Percentiles rank a stretch among this genome's conserved stretches.
Evolutionary conservation across 495 filamentous ascomycete genomes (phyloP).

Genomic region (Penicillium fimorum): DNA sequence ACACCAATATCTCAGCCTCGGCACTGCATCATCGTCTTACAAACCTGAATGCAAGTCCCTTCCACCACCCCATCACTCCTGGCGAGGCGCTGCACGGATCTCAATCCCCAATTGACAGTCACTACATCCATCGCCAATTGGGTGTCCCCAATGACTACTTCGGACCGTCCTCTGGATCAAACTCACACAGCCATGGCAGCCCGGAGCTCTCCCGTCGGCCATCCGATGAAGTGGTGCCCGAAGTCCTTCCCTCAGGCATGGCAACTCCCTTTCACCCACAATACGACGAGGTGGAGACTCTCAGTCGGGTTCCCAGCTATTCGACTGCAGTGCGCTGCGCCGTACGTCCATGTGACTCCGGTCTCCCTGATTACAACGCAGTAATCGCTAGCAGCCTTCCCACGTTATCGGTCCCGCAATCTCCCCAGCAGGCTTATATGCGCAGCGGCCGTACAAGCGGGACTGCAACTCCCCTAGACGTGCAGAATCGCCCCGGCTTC

Average conservation of each 20-base stretch:
- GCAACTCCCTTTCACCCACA: conserved; percentile 64
- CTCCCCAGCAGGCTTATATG: conserved; percentile 44
- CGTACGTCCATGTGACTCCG: conserved; percentile 47
- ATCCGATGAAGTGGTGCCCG: conserved; percentile 57
- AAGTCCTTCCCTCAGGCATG: conserved; percentile 47
- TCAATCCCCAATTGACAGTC: conserved; percentile 24
- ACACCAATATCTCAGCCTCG: conserved; percentile 49
- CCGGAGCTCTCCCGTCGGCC: conserved; percentile 53
- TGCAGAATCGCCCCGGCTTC: conserved; percentile 32
- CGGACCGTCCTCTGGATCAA: conserved; percentile 31
- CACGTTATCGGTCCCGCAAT: conserved; percentile 32
- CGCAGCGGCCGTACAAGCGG: conserved; percentile 34
- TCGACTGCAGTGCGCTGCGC: conserved; percentile 67
- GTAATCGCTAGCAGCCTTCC: conserved; percentile 40
- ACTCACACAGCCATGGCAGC: conserved; percentile 38
- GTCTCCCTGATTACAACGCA: conserved; percentile 53
- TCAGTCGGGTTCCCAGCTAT: conserved; percentile 80
- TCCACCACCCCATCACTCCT: conserved; percentile 15
- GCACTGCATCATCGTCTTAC: conserved; percentile 63
- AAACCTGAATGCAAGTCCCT: conserved; percentile 46
- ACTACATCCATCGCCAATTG: conserved; percentile 26
- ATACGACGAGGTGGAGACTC: conserved; percentile 57
- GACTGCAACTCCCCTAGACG: conserved; percentile 31
- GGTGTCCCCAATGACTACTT: conserved; percentile 36
- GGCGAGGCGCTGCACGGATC: conserved; percentile 21